A percentile compares a stretch with the other conserved stretches of the same genome.
phyloP scores from a whole-genome alignment of 306 rosid species.

The Acmispon strigosus region DNA sequence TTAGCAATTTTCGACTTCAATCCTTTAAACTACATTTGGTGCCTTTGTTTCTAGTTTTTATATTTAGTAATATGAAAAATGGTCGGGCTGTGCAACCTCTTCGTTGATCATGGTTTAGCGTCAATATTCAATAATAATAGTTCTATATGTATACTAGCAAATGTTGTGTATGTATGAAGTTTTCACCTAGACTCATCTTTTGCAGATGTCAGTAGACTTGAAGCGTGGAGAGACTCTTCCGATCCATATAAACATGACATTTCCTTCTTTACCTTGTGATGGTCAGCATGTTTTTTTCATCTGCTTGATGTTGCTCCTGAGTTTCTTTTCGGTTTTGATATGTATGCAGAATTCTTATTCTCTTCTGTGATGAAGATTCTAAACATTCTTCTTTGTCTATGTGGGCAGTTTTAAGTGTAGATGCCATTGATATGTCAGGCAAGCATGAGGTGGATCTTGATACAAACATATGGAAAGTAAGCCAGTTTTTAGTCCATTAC shows the following conservation, averaged over 20 bases:
- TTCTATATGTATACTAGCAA: neutral
- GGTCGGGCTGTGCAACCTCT: neutral
- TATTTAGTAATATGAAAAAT: neutral
- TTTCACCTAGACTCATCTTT: slow-evolving; percentile 1
- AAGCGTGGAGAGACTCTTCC: slow-evolving; percentile 97
- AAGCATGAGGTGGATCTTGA: slow-evolving; percentile 99
- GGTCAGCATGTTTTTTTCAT: slow-evolving; percentile 44
- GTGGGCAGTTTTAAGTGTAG: slow-evolving; percentile 79
- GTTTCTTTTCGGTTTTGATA: neutral
- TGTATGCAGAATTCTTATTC: neutral
- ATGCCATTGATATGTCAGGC: slow-evolving; percentile 96
- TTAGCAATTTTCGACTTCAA: too few relatives aligned
- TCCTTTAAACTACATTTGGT: neutral
- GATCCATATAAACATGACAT: slow-evolving; percentile 86
- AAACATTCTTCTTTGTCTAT: slow-evolving; percentile 6
- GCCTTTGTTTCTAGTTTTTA: neutral
- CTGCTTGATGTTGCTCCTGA: neutral
- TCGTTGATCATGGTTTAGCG: neutral
- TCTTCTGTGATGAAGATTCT: slow-evolving; percentile 4
- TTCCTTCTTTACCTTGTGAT: slow-evolving; percentile 94
- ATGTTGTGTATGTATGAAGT: neutral
- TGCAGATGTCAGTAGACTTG: slow-evolving; percentile 94
- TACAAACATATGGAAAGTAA: slow-evolving; percentile 95
- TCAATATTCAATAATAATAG: neutral
- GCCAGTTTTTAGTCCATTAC: neutral